Evolutionary conservation across 495 filamentous ascomycete genomes (phyloP).

Genomic region (Podospora pseudopauciseta): DNA sequence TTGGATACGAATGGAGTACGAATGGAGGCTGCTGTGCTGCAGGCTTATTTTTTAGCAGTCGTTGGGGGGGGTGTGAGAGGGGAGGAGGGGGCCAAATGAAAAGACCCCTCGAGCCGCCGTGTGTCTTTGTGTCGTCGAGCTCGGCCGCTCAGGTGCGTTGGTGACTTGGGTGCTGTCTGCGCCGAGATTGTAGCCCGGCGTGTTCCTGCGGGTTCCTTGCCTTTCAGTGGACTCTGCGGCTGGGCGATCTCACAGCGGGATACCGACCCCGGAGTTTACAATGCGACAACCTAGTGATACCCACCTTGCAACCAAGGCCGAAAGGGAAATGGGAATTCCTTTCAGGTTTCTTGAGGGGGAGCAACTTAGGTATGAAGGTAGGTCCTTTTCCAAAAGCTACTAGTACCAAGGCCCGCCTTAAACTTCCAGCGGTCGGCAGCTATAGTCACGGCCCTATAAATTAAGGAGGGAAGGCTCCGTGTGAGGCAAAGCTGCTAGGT

Average conservation of each 20-base stretch:
- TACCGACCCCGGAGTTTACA: neutral
- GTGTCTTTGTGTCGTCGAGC: conserved; percentile 19
- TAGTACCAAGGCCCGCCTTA: neutral
- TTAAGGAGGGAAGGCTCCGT: neutral
- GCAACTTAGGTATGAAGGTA: neutral
- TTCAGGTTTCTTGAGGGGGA: neutral
- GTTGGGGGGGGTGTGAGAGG: conserved; percentile 6
- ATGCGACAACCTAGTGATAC: neutral
- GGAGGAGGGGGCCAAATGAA: conserved; percentile 25
- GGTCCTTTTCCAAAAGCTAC: neutral
- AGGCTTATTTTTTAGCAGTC: conserved; percentile 19
- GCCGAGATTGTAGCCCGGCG: neutral
- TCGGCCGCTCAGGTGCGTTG: conserved; percentile 4
- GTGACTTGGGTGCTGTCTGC: neutral
- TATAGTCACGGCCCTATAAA: neutral
- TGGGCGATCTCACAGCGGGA: neutral
- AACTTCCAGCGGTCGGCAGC: neutral
- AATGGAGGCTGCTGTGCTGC: conserved; percentile 6
- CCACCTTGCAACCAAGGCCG: neutral
- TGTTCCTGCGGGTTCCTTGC: conserved; percentile 4
- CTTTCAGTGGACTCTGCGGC: neutral
- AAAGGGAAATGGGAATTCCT: neutral
- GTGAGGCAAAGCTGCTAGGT: neutral
- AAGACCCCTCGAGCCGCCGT: conserved; percentile 29
- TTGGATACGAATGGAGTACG: conserved; percentile 3